Evolutionary conservation across 2,329 filamentous ascomycete genomes (phyloP), one percentile per base, ranked within the genome.

Genomic region (Colletotrichum neosansevieriae): DNA sequence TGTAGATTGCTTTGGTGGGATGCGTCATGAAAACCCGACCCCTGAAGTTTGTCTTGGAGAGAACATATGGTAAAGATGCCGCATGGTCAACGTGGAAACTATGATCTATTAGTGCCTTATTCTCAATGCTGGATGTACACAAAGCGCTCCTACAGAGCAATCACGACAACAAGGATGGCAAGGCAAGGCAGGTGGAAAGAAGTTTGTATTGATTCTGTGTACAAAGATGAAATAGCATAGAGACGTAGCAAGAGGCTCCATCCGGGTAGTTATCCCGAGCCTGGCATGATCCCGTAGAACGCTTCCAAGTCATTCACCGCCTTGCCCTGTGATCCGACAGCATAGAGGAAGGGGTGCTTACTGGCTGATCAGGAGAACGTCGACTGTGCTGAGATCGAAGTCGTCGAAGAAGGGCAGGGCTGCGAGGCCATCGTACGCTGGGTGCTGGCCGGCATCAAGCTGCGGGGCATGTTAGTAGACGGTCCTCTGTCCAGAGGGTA

Each of bases 61-160:
- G 88, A 68, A 99, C 96, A 78, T 98, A 99, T 50, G 96, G 96
- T 53, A 99, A 84, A n/a, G 95, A 97, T 15, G 95, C 95, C n/a
- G 96, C 96, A 83, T 99, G 96, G 77, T 99, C 96, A 78, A 98
- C 87, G 80, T 99, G 96, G 78, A 99, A 99, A 92, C 95, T 98
- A 72, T 51, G 13, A 12, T 7, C n/a, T 24, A 63, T 69, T 69
- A 69, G 60, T 53, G 34, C 42, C 29, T 60, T 53, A 21, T 42
- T 6, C 24, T 45, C 29, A 29, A 29, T 40, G 59, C n/a, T 40
- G 44, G 47, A 54, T 24, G 34, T 13, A 54, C 19, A 54, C 51
- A 13, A 38, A n/a, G 17, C 17, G 17, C 56, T 21, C 58, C 36
- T 13, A 40, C 38, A 50, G 40, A 45, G 66, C 66, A 54, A 44